Evolutionary conservation across 306 rosid genomes (phyloP).

Genomic region (Pyrus communis): DNA sequence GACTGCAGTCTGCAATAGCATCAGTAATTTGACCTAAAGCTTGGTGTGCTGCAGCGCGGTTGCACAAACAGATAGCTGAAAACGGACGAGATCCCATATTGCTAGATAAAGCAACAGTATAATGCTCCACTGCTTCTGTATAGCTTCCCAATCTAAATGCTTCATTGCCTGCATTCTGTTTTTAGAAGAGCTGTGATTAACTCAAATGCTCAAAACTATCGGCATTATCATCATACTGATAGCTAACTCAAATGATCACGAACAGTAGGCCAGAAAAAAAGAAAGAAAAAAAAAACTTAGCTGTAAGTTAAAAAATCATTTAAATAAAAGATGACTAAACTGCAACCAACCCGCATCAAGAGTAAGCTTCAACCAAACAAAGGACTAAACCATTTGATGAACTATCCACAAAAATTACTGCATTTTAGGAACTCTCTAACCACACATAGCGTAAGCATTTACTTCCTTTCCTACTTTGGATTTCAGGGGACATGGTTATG

Average conservation of each 20-base stretch:
- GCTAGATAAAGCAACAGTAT: conserved; percentile 71
- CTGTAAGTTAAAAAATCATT: neutral
- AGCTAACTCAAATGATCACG: neutral
- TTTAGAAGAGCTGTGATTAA: conserved; percentile 14
- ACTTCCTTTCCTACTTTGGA: neutral
- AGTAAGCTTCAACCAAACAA: neutral
- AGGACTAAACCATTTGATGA: neutral
- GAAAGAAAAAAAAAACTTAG: neutral
- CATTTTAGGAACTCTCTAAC: neutral
- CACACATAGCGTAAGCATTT: neutral
- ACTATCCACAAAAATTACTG: neutral
- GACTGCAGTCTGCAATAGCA: conserved; percentile 92
- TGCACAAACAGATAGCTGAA: conserved; percentile 80
- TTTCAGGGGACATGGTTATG: neutral
- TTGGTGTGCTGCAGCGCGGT: conserved; percentile 94
- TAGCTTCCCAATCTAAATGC: conserved; percentile 55
- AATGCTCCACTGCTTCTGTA: conserved; percentile 70
- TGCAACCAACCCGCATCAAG: neutral
- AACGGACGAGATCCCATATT: conserved; percentile 68
- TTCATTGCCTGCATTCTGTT: conserved; percentile 82
- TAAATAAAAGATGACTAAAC: neutral
- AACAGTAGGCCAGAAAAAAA: neutral
- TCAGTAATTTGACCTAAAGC: conserved; percentile 79
- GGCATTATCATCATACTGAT: neutral
- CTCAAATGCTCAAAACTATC: neutral